phyloP scores from a whole-genome alignment of 169 alveolate genomes.

The Plasmodium vinckei region DNA sequence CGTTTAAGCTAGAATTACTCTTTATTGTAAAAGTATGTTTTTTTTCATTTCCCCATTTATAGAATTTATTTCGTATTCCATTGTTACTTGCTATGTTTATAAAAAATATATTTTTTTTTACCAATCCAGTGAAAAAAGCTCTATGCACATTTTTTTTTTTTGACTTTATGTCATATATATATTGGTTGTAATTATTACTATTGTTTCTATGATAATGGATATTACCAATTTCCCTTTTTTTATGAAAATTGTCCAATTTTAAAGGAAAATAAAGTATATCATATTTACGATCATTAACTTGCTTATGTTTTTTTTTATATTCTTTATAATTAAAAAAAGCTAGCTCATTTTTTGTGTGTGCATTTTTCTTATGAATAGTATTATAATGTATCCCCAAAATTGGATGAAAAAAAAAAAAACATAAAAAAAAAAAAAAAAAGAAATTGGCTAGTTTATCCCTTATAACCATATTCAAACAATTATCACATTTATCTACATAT shows the following conservation, averaged over 20 bases:
- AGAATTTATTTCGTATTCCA: too few species aligned
- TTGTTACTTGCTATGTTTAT: too few species aligned
- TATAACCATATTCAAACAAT: slow-evolving; percentile 25
- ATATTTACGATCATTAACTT: background rate
- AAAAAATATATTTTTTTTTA: too few species aligned
- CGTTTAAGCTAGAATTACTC: background rate
- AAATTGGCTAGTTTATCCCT: slow-evolving; percentile 1
- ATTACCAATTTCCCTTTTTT: too few species aligned
- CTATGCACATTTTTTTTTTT: too few species aligned
- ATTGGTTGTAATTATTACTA: too few species aligned
- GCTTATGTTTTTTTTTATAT: slow-evolving; percentile 3
- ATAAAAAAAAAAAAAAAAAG: slow-evolving; percentile 24
- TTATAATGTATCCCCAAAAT: slow-evolving; percentile 12
- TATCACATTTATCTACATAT: background rate
- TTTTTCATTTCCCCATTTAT: background rate
- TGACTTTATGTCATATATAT: too few species aligned
- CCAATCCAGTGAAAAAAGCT: too few species aligned
- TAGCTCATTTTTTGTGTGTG: slow-evolving; percentile 12
- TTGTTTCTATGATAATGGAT: too few species aligned
- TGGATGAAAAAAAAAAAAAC: slow-evolving; percentile 16
- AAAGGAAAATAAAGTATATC: slow-evolving; percentile 2
- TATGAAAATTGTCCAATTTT: background rate
- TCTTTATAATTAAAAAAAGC: slow-evolving; percentile 4
- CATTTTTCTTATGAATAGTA: background rate
- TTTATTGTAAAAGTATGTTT: background rate